Evolutionary conservation across 352 stramenopile genomes (phyloP), one percentile per base, ranked within the genome.

Genomic region (Pythium coloratum): DNA sequence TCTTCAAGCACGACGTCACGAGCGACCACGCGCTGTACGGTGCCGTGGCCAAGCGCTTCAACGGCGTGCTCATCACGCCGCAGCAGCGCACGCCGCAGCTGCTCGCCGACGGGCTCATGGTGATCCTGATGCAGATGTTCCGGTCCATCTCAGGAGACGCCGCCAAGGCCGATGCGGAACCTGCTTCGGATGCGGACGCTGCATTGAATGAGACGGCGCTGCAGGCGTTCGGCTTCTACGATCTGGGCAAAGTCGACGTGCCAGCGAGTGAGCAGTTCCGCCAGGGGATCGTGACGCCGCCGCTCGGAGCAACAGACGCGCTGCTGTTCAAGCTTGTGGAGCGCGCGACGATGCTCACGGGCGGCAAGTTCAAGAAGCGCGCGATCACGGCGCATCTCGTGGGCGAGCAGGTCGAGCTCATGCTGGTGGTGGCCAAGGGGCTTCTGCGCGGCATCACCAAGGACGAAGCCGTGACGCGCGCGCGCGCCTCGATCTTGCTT

Each of bases 1-100:
- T 88, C n/a, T 50, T 91, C 72, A 89, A 91, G 68, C 88, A 87
- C 73, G 87, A 87, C 73, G 26, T 57, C 75, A 75, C 64, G 20
- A 78, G 63, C 32, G 78, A 88, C 61, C 75, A 88, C 62, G 62
- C 67, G 24, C 70, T 89, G 56, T 89, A 87, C 70, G 76, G 76
- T 3, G 79, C 76, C 24, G 71, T 90, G 26, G 78, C 80, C 9
- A 88, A 84, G 68, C 73, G 80, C 47, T 84, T 90, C 47, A 67
- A 75, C 47, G 82, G 82, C 65, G 82, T 89, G 38, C 77, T 89
- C 24, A 81, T 89, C 58, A 83, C 80, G 26, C 82, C 82, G 1
- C 67, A 76, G 54, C 59, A 70, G 24, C 71, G 78, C n/a, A 61
- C 64, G 16, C 58, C 78, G 0, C 50, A 76, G 16, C 56, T 73